phyloP scores from a whole-genome alignment of 2,329 filamentous ascomycete genomes.

The Curvularia spicifera region DNA sequence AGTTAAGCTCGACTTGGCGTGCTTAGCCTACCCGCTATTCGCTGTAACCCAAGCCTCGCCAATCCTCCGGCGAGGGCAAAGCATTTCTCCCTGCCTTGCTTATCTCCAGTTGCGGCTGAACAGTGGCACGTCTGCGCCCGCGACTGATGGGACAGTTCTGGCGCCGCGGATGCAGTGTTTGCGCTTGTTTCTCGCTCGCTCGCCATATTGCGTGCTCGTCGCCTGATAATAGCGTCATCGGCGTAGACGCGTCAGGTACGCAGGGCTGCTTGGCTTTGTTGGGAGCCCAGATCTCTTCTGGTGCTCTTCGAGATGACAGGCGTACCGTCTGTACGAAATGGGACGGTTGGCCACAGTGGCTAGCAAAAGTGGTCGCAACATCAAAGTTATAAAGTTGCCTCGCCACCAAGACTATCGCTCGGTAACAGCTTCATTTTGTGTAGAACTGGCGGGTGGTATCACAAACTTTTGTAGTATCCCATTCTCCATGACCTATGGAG shows the following conservation, averaged over 20 bases:
- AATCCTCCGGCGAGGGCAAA: conserved; percentile 1
- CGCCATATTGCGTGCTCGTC: conserved; percentile 14
- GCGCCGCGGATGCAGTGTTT: background rate
- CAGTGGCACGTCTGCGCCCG: background rate
- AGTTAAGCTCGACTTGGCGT: conserved; percentile 17
- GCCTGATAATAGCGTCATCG: background rate
- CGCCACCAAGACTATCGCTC: background rate
- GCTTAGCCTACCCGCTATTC: conserved; percentile 11
- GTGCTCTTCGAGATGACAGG: background rate
- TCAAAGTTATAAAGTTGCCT: background rate
- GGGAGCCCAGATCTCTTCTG: background rate
- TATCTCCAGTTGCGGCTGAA: background rate
- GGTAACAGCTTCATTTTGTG: background rate
- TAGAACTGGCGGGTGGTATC: background rate
- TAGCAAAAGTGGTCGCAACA: no score
- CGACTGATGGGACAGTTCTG: background rate
- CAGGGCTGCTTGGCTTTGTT: background rate
- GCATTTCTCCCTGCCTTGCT: conserved; percentile 5
- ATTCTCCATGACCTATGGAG: background rate
- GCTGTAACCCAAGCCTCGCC: conserved; percentile 13
- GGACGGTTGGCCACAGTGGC: no score
- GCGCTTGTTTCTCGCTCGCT: background rate
- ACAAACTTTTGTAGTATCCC: background rate
- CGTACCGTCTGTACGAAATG: no score
- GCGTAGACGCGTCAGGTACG: background rate